These are phyloP conservation scores for Coleophoma eucalyptorum DNA, from an alignment of 2,329 filamentous ascomycete species.

Conservation along the genomic window DNA sequence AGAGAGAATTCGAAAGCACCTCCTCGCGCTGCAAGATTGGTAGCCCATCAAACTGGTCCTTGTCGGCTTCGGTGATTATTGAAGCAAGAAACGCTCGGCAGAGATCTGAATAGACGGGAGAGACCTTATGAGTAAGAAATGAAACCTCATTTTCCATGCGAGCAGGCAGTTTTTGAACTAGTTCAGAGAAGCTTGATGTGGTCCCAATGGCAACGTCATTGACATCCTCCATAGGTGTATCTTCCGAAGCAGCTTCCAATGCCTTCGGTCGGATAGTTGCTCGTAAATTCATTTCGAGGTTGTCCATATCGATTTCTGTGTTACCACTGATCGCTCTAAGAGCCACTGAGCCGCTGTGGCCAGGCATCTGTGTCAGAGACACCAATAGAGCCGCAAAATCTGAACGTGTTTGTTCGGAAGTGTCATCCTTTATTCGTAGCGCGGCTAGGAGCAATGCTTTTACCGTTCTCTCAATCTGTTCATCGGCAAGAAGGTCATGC, in stretches of 20 bases:
- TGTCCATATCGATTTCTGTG: constrained; percentile 64
- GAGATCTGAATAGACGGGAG: constrained; percentile 53
- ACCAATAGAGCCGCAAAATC: constrained; percentile 66
- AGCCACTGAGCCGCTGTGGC: constrained; percentile 58
- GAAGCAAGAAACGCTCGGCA: constrained; percentile 55
- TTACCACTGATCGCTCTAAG: constrained; percentile 62
- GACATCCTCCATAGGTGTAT: constrained; percentile 45
- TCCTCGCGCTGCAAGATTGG: constrained; percentile 49
- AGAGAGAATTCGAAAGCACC: constrained; percentile 59
- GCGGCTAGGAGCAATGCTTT: constrained; percentile 60
- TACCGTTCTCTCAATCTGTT: constrained; percentile 61
- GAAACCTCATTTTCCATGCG: constrained; percentile 36
- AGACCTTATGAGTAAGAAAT: constrained; percentile 48
- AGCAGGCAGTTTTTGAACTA: constrained; percentile 23
- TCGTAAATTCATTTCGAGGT: constrained; percentile 71
- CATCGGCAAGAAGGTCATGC: constrained; percentile 55
- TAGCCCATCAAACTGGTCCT: constrained; percentile 37
- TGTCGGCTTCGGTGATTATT: constrained; percentile 38
- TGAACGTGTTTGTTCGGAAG: constrained; percentile 53
- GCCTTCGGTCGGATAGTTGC: constrained; percentile 59
- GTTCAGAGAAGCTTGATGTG: constrained; percentile 24
- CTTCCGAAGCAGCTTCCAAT: constrained; percentile 46
- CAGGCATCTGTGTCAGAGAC: constrained; percentile 55
- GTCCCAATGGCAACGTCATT: constrained; percentile 14
- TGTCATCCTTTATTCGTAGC: constrained; percentile 53